Conservation (phyloP, 2,329 filamentous ascomycete species). For the Aureobasidium mangrovei region DNA sequence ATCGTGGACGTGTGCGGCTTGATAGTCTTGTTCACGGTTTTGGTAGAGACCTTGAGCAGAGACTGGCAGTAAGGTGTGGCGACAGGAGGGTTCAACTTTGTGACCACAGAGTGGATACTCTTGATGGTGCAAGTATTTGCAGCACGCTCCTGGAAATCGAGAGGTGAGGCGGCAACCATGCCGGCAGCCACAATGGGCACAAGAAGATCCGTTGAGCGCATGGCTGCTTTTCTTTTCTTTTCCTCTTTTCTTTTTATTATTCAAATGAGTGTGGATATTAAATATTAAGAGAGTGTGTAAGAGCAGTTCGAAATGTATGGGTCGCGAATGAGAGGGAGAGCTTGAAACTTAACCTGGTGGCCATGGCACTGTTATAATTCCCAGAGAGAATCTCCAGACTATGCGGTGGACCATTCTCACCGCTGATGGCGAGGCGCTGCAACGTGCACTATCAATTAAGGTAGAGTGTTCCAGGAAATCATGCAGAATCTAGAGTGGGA, state of each 20-base stretch:
- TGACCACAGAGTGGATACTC: constrained; percentile 5
- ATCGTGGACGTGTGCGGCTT: neutral
- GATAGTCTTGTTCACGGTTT: constrained; percentile 6
- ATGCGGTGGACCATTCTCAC: constrained; percentile 5
- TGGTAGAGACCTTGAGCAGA: constrained; percentile 1
- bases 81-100: neutral
- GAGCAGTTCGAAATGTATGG: neutral
- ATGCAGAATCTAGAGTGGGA: neutral
- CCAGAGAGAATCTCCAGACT: neutral
- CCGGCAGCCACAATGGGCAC: neutral
- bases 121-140: constrained; percentile 1
- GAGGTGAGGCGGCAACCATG: constrained; percentile 4
- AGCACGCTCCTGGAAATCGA: constrained; percentile 3
- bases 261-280: neutral
- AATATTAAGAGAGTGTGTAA: neutral
- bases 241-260: neutral
- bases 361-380: neutral
- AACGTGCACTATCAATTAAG: constrained; percentile 6
- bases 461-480: neutral
- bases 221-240: neutral
- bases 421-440: constrained; percentile 1
- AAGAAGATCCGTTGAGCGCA: neutral
- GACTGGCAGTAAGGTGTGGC: constrained; percentile 10
- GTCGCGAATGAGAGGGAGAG: neutral
- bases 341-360: neutral